phyloP scores from a whole-genome alignment of 1,284 basidiomycete genomes.

The Taiwanofungus camphoratus region DNA sequence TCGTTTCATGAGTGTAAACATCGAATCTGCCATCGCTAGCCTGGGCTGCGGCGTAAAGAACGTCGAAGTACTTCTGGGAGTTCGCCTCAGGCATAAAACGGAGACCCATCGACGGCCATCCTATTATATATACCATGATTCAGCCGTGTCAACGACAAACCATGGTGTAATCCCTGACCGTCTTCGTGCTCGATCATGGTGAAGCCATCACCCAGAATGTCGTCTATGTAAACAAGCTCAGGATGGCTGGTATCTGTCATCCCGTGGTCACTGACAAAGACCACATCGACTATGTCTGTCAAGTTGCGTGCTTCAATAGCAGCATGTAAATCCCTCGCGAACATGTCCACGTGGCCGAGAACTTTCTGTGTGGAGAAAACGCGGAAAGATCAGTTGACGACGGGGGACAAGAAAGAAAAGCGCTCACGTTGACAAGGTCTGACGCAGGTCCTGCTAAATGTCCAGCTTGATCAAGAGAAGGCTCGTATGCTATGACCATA shows the following conservation, averaged over 20 bases:
- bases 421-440: conserved; percentile 58
- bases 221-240: conserved; percentile 76
- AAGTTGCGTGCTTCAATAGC: conserved; percentile 70
- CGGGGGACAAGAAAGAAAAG: not conserved
- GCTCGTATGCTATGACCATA: conserved; percentile 56
- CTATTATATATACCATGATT: conserved; percentile 27
- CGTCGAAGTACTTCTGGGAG: conserved; percentile 45
- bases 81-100: conserved; percentile 64
- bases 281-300: conserved; percentile 77
- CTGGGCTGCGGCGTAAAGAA: conserved; percentile 46
- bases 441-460: conserved; percentile 76
- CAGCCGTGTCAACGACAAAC: not conserved
- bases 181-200: conserved; percentile 65
- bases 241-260: conserved; percentile 84
- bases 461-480: conserved; percentile 76
- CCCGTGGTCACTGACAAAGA: conserved; percentile 91
- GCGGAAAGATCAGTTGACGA: not conserved
- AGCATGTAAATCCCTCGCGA: conserved; percentile 64
- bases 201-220: conserved; percentile 73
- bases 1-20: conserved; percentile 75
- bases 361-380: conserved; percentile 42
- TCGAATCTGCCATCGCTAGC: conserved; percentile 58
- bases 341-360: conserved; percentile 65
- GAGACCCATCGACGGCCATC: conserved; percentile 84
- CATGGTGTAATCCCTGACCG: conserved; percentile 35